Conservation (phyloP, 2,329 filamentous ascomycete genomes). For the Stachybotrys echinatus region DNA sequence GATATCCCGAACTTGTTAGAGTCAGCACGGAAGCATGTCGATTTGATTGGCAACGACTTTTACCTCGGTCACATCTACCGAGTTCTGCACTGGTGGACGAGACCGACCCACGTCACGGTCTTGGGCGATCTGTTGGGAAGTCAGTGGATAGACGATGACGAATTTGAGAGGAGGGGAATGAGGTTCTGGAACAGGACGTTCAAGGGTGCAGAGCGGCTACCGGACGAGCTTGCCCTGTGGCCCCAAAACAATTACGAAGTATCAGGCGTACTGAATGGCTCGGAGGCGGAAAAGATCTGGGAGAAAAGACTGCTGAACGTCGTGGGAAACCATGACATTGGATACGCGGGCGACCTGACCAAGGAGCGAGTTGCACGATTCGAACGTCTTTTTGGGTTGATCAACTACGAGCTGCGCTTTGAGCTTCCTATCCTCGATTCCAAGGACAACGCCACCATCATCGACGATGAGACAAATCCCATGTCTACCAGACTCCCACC, state of each 20-base stretch:
- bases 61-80: slow-evolving; percentile 93
- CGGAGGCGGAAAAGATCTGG: slow-evolving; percentile 54
- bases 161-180: slow-evolving; percentile 69
- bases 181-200: slow-evolving; percentile 83
- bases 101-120: slow-evolving; percentile 81
- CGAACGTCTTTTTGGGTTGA: slow-evolving; percentile 76
- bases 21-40: slow-evolving; percentile 71
- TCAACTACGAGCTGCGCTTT: slow-evolving; percentile 85
- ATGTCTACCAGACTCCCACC: slow-evolving; percentile 48
- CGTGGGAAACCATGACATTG: slow-evolving; percentile 92
- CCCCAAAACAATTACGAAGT: slow-evolving; percentile 45
- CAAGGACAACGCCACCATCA: slow-evolving; percentile 32
- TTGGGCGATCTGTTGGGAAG: slow-evolving; percentile 89
- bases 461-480: slow-evolving; percentile 35
- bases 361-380: slow-evolving; percentile 72
- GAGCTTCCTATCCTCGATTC: slow-evolving; percentile 45
- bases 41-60: slow-evolving; percentile 89
- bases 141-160: slow-evolving; percentile 85
- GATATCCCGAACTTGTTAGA: slow-evolving; percentile 65
- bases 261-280: slow-evolving; percentile 41
- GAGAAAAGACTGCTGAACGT: slow-evolving; percentile 77
- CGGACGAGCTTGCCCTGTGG: slow-evolving; percentile 45
- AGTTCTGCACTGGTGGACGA: slow-evolving; percentile 75
- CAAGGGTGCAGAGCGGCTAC: slow-evolving; percentile 58
- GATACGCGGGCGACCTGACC: slow-evolving; percentile 89